phyloP scores from a whole-genome alignment of 192 early-diverging fungal genomes.

The Umbelopsis vinacea region DNA sequence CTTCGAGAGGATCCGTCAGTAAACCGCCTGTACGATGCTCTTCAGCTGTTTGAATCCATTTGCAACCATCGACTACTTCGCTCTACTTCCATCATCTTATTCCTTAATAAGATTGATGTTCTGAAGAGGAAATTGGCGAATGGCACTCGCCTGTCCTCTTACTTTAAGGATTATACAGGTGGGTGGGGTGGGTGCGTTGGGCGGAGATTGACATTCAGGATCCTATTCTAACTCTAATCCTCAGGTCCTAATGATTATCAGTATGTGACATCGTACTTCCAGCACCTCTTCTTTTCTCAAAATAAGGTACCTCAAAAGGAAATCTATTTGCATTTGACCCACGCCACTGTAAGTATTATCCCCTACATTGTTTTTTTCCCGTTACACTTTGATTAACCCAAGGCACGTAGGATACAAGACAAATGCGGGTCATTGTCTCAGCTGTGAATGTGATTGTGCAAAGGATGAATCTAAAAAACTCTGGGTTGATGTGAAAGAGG shows the following conservation, averaged over 20 bases:
- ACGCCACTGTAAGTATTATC: constrained; percentile 17
- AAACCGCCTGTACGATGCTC: constrained; percentile 57
- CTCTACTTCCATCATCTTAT: constrained; percentile 61
- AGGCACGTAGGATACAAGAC: constrained; percentile 49
- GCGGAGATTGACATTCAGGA: no score
- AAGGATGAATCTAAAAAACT: constrained; percentile 50
- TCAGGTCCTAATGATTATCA: constrained; percentile 46
- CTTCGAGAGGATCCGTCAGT: constrained; percentile 49
- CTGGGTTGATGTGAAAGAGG: constrained; percentile 47
- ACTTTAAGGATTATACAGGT: constrained; percentile 22
- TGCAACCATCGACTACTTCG: constrained; percentile 65
- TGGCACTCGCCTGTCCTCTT: background rate
- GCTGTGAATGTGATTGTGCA: constrained; percentile 56
- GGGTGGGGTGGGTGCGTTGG: no score
- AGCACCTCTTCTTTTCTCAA: constrained; percentile 46
- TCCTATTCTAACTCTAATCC: background rate
- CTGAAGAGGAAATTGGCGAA: constrained; percentile 48
- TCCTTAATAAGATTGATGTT: constrained; percentile 67
- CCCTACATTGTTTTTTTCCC: background rate
- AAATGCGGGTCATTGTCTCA: constrained; percentile 58
- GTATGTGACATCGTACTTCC: constrained; percentile 50
- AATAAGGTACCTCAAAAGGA: constrained; percentile 49
- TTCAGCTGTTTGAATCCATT: constrained; percentile 63
- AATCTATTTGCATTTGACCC: constrained; percentile 48
- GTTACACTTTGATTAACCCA: background rate